Percentiles rank a stretch among this genome's conserved stretches.
phyloP scores from a whole-genome alignment of 2,329 filamentous ascomycete genomes.

The Colletotrichum tabaci region DNA sequence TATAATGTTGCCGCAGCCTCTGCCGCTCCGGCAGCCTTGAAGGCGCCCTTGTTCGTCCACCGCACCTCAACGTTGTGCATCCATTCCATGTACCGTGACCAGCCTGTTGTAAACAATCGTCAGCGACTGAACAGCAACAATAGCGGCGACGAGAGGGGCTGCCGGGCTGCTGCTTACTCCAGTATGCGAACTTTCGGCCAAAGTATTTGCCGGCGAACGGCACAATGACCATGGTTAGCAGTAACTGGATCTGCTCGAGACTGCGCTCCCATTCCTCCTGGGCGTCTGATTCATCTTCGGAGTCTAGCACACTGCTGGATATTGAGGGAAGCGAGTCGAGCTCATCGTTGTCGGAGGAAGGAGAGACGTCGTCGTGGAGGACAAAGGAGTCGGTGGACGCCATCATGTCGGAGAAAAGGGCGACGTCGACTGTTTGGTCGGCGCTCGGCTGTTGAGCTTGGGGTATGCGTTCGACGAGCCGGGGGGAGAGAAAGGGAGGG shows the following conservation, averaged over 20 bases:
- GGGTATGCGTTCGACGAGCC: background rate
- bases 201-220: slow-evolving; percentile 96
- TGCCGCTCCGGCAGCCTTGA: slow-evolving; percentile 75
- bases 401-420: slow-evolving; percentile 50
- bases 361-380: slow-evolving; percentile 61
- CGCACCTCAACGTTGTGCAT: slow-evolving; percentile 84
- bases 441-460: slow-evolving; percentile 33
- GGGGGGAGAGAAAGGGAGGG: background rate
- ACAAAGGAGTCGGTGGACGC: slow-evolving; percentile 65
- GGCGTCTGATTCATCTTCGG: slow-evolving; percentile 82
- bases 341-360: slow-evolving; percentile 69
- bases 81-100: slow-evolving; percentile 96
- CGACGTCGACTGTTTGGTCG: slow-evolving; percentile 23
- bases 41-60: slow-evolving; percentile 74
- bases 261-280: slow-evolving; percentile 96
- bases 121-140: background rate
- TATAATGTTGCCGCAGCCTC: slow-evolving; percentile 72
- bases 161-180: slow-evolving; percentile 75
- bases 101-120: slow-evolving; percentile 71
- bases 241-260: slow-evolving; percentile 91
- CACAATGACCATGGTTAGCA: slow-evolving; percentile 94
- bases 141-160: background rate
- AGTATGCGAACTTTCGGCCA: slow-evolving; percentile 94
- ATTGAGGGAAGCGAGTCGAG: slow-evolving; percentile 76
- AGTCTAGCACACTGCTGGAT: slow-evolving; percentile 61